These are phyloP conservation scores for Abrus precatorius DNA, from an alignment of 306 rosid genomes.

Conservation along the genomic window DNA sequence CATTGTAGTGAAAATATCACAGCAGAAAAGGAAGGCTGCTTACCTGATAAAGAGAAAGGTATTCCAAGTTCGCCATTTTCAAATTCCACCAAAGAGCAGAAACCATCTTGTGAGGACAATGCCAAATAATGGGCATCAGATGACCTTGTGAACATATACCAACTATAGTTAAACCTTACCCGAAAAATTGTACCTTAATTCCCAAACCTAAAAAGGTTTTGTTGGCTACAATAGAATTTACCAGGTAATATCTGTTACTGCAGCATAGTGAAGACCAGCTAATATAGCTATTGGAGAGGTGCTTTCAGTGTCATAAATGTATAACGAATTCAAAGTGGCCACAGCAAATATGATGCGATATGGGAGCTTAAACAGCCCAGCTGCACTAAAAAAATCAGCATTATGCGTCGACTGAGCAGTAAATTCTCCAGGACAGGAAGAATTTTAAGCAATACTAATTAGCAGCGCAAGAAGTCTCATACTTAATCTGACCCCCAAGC, in stretches of 20 bases:
- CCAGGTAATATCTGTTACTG: slow-evolving; percentile 94
- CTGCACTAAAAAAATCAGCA: slow-evolving; percentile 62
- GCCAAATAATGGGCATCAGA: slow-evolving; percentile 84
- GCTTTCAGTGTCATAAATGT: slow-evolving; percentile 86
- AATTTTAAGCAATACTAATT: slow-evolving; percentile 24
- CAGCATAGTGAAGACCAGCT: slow-evolving; percentile 94
- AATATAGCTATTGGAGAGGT: slow-evolving; percentile 76
- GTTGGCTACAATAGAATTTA: slow-evolving; percentile 49
- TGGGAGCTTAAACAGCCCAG: slow-evolving; percentile 80
- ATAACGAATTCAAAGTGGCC: slow-evolving; percentile 89
- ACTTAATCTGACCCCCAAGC: slow-evolving; percentile 20
- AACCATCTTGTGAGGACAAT: slow-evolving; percentile 94
- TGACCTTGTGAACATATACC: slow-evolving; percentile 69
- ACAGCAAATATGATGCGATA: slow-evolving; percentile 88
- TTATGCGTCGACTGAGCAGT: slow-evolving; percentile 17
- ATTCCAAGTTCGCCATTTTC: slow-evolving; percentile 83
- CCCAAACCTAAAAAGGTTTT: slow-evolving; percentile 40
- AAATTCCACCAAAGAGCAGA: slow-evolving; percentile 87
- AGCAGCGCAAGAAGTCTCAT: slow-evolving; percentile 7
- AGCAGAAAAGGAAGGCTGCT: slow-evolving; percentile 23
- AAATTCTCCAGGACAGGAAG: slow-evolving; percentile 32
- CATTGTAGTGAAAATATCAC: not conserved
- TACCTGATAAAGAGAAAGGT: slow-evolving; percentile 67
- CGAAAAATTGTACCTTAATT: slow-evolving; percentile 20
- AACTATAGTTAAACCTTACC: slow-evolving; percentile 43